phyloP scores from a whole-genome alignment of 495 filamentous ascomycete genomes.

The Tuber brumale region DNA sequence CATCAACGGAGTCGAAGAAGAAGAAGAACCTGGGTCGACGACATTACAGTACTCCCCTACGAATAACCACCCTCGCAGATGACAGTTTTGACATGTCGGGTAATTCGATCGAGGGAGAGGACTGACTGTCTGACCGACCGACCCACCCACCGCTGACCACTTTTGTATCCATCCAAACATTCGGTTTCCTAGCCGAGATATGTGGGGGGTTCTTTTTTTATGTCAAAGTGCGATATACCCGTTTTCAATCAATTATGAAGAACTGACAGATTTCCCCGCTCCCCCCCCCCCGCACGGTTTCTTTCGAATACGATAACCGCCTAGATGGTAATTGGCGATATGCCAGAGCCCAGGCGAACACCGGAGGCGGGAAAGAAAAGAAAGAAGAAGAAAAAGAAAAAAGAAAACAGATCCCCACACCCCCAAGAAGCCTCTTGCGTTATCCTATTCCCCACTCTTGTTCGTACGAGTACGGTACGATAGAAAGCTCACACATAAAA shows the following conservation, averaged over 20 bases:
- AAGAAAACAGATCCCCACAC: neutral
- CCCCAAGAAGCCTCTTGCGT: no score
- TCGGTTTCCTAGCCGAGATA: neutral
- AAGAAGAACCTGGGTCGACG: neutral
- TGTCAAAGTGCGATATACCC: neutral
- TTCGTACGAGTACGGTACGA: no score
- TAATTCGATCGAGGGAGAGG: no score
- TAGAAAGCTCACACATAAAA: no score
- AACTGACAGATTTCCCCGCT: neutral
- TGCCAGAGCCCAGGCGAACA: neutral
- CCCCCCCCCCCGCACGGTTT: neutral
- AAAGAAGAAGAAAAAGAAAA: neutral
- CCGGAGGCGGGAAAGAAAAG: neutral
- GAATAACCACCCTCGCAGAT: neutral
- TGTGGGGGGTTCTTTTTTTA: neutral
- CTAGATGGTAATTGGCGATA: neutral
- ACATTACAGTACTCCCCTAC: neutral
- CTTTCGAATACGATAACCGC: neutral
- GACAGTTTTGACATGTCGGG: neutral
- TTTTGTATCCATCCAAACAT: neutral
- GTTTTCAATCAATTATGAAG: neutral
- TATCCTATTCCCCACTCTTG: neutral
- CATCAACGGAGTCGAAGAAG: neutral
- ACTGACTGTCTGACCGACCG: no score
- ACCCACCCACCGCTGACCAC: no score